Evolutionary conservation across 805 yeast genomes (phyloP), one percentile per base, ranked within the genome.

Genomic region (Pichia californica): DNA sequence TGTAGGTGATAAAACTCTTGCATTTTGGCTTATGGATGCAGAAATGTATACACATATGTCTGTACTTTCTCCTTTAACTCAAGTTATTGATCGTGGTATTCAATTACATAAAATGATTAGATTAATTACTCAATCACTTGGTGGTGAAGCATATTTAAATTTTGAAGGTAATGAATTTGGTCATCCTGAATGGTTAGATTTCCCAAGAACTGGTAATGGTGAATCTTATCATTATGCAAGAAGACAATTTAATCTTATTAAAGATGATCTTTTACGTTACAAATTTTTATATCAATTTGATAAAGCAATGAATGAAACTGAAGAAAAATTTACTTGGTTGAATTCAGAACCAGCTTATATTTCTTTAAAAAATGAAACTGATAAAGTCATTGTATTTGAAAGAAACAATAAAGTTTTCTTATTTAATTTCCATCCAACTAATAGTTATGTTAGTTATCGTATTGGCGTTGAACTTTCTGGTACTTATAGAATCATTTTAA

Each of bases 81-180:
- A 85, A 4, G 75, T 82, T 11, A 73, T 91, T 50, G 95, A 88
- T 56, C 77, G 99, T 51, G 99, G 99, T 29, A 66, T 93, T 34
- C 79, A 96, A 16, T 70, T 91, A 49, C 99, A 91, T 67, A 91
- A 91, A 62, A 64, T 93, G 78, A 93, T 91, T 49, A 74, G 99
- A 51, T 70, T 93, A 43, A 55, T 89, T 19, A 91, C 98, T 1
- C 89, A 87, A 55, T 70, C 89, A 1, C 70, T 91, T n/a, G 98
- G 98, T 37, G 99, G 99, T 44, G 98, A 91, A 64, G 96, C 95
- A 0, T 91, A 91, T 59, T 74, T 91, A 59, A 91, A 89, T 61
- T 91, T 91, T 61, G 97, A 91, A 70, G 98, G 99, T 45, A 91
- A 91, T 58, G 99, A 91, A 66, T 91, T 93, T 67, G 99, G 99